These are phyloP conservation scores for Acacia crassicarpa DNA, from an alignment of 306 rosid genomes.

Conservation along the genomic window DNA sequence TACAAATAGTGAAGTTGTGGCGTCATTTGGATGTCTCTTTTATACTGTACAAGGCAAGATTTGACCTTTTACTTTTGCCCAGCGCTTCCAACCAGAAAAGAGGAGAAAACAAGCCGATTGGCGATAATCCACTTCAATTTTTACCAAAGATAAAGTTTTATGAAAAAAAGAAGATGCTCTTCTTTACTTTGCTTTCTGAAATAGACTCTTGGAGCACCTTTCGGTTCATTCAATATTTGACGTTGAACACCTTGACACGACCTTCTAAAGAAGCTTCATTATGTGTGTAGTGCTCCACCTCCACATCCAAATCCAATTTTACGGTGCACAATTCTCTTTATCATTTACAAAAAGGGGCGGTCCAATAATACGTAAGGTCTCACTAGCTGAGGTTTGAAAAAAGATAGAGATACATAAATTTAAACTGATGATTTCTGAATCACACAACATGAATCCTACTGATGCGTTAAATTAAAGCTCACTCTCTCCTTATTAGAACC, in stretches of 20 bases:
- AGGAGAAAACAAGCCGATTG: too few relatives aligned
- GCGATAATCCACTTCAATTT: background rate
- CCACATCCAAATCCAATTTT: background rate
- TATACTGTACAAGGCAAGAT: background rate
- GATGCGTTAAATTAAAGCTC: too few relatives aligned
- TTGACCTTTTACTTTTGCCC: background rate
- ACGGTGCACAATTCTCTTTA: background rate
- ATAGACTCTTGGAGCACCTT: background rate
- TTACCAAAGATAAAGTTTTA: background rate
- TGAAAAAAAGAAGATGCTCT: background rate
- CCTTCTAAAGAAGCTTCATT: background rate
- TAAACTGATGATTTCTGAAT: accelerated
- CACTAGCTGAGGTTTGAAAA: too few relatives aligned
- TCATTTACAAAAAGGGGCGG: background rate
- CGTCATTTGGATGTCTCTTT: background rate
- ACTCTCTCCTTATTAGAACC: too few relatives aligned
- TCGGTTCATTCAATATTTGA: background rate
- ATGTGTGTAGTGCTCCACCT: background rate
- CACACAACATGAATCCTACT: too few relatives aligned
- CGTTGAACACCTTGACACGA: background rate
- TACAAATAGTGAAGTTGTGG: background rate
- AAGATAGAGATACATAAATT: too few relatives aligned
- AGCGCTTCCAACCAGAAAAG: background rate
- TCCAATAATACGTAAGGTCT: too few relatives aligned
- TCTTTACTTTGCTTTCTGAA: background rate